A percentile compares a stretch with the other conserved stretches of the same genome.
Conservation (phyloP, 176 grass and related monocot species). For the Aegilops sharonensis region DNA sequence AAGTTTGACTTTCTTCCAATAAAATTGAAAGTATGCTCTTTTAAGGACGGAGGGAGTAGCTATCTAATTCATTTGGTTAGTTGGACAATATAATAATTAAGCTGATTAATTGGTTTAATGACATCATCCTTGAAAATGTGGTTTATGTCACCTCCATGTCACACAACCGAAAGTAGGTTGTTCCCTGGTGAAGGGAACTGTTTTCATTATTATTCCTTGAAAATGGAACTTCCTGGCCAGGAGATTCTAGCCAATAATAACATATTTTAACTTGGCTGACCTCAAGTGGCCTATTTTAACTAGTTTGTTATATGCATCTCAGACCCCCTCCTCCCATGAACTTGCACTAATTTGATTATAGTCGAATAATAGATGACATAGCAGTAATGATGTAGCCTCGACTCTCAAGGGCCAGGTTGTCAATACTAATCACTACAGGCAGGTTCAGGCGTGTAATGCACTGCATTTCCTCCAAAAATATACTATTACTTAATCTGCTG, state of each 20-base stretch:
- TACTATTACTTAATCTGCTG: neutral
- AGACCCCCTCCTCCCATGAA: neutral
- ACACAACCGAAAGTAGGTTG: neutral
- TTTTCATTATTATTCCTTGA: neutral
- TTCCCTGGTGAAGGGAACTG: neutral
- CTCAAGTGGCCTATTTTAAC: neutral
- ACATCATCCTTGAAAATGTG: neutral
- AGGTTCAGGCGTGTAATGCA: neutral
- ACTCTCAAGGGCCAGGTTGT: neutral
- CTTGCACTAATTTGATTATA: neutral
- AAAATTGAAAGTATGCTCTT: no score
- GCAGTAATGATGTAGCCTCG: neutral
- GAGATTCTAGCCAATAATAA: neutral
- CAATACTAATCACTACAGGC: neutral
- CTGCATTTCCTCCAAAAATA: neutral
- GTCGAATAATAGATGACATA: neutral
- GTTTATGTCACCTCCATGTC: conserved; percentile 16
- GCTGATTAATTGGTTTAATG: neutral
- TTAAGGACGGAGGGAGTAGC: no score
- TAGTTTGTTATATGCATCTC: neutral
- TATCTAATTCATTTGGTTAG: no score
- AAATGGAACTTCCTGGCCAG: neutral
- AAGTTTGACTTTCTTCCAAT: no score
- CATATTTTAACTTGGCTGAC: neutral
- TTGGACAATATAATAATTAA: neutral